These are phyloP conservation scores for Hanseniaspora singularis DNA, from an alignment of 805 yeast species.

Conservation along the genomic window DNA sequence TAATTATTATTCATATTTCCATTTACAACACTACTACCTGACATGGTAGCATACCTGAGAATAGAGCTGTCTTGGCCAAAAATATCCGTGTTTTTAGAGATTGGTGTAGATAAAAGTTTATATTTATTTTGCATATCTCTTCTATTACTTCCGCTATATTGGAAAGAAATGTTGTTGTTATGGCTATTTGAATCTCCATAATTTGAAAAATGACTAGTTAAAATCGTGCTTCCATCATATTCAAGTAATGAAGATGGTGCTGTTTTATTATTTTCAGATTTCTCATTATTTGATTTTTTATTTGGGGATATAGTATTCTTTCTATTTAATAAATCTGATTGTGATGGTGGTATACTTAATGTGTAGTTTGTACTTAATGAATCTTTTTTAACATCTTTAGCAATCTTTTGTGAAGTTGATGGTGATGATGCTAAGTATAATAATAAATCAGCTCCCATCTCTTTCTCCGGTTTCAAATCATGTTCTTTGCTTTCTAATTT, in stretches of 20 bases:
- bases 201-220: not conserved
- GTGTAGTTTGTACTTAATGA: not conserved
- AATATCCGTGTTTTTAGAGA: slow-evolving; percentile 9
- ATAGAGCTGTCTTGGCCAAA: slow-evolving; percentile 15
- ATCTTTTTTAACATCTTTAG: not conserved
- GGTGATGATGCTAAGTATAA: slow-evolving; percentile 31
- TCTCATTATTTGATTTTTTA: not conserved
- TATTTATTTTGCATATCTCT: slow-evolving; percentile 8
- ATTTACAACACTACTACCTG: slow-evolving; percentile 11
- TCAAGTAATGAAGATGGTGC: slow-evolving; percentile 10
- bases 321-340: slow-evolving; percentile 1
- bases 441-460: slow-evolving; percentile 28
- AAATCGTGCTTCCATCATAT: slow-evolving; percentile 14
- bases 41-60: slow-evolving; percentile 16
- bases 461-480: slow-evolving; percentile 17
- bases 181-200: not conserved
- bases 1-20: slow-evolving; percentile 6
- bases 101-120: slow-evolving; percentile 10
- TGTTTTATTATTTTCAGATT: slow-evolving; percentile 4
- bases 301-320: not conserved
- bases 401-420: slow-evolving; percentile 15
- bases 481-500: not conserved
- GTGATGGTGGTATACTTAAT: slow-evolving; percentile 1
- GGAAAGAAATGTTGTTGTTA: slow-evolving; percentile 8
- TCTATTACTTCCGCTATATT: not conserved